Conservation (phyloP, 495 filamentous ascomycete genomes). For the Daldinia decipiens region DNA sequence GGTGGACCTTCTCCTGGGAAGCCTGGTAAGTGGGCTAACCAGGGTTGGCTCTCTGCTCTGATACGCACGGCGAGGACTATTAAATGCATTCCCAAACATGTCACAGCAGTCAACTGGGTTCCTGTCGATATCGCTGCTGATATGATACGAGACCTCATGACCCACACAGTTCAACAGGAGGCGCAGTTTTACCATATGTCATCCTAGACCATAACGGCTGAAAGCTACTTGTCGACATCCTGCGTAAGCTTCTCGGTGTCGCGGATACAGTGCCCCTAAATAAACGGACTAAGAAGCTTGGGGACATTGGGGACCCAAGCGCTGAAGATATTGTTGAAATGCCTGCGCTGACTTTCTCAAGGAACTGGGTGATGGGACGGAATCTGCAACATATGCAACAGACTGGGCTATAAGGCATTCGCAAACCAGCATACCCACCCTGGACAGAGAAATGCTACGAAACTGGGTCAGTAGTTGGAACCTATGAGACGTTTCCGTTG, state of each 20-base stretch:
- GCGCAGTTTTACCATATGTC: constrained; percentile 22
- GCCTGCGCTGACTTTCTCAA: constrained; percentile 25
- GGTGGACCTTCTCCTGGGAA: constrained; percentile 34
- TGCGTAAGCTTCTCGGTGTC: constrained; percentile 2
- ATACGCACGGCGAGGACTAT: constrained; percentile 35
- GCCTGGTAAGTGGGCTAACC: constrained; percentile 32
- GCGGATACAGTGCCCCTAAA: constrained; percentile 1
- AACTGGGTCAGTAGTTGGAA: constrained; percentile 6
- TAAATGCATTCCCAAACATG: constrained; percentile 24
- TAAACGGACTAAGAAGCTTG: constrained; percentile 20
- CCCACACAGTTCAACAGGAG: constrained; percentile 1
- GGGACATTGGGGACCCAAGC: neutral
- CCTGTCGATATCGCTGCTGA: constrained; percentile 45
- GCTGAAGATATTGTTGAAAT: constrained; percentile 9
- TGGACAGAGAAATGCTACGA: constrained; percentile 5
- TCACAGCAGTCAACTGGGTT: constrained; percentile 41
- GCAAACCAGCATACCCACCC: neutral
- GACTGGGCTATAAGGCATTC: neutral
- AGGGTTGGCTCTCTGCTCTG: constrained; percentile 45
- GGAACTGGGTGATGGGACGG: neutral
- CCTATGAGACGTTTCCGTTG: neutral
- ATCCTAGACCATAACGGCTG: constrained; percentile 1
- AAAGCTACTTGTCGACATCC: constrained; percentile 1
- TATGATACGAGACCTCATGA: constrained; percentile 31
- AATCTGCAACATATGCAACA: neutral